Conservation (phyloP, 2,329 filamentous ascomycete genomes). For the Calonectria pteridis region DNA sequence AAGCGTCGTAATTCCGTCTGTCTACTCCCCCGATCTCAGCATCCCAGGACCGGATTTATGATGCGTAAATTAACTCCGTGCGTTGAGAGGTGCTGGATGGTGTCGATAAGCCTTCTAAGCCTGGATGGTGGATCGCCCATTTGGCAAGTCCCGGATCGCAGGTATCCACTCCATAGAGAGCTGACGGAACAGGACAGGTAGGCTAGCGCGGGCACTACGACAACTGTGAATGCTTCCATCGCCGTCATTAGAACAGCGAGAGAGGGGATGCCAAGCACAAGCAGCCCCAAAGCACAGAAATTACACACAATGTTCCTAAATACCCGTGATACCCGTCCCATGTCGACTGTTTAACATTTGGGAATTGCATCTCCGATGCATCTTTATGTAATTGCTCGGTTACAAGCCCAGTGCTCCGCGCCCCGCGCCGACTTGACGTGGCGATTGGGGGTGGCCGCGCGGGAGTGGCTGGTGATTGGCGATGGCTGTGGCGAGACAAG, state of each 20-base stretch:
- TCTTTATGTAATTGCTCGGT: neutral
- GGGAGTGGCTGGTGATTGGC: neutral
- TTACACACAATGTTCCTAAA: neutral
- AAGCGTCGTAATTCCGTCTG: neutral
- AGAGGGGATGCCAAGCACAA: neutral
- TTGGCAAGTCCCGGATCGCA: neutral
- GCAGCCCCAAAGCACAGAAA: neutral
- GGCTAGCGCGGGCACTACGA: neutral
- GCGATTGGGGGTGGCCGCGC: neutral
- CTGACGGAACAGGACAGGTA: neutral
- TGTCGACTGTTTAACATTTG: neutral
- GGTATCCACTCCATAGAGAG: neutral
- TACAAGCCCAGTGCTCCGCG: too few relatives aligned
- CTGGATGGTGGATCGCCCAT: neutral
- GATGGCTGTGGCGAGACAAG: neutral
- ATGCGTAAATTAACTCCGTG: neutral
- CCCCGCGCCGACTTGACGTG: neutral
- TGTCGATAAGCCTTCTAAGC: neutral
- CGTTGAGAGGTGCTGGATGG: too few relatives aligned
- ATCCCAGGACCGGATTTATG: neutral
- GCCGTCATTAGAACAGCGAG: neutral
- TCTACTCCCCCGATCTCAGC: neutral
- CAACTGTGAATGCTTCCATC: neutral
- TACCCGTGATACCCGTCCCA: neutral
- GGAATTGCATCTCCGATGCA: neutral